These are phyloP conservation scores for Aureobasidium uvarum DNA, from an alignment of 2,329 filamentous ascomycete genomes.

Conservation along the genomic window DNA sequence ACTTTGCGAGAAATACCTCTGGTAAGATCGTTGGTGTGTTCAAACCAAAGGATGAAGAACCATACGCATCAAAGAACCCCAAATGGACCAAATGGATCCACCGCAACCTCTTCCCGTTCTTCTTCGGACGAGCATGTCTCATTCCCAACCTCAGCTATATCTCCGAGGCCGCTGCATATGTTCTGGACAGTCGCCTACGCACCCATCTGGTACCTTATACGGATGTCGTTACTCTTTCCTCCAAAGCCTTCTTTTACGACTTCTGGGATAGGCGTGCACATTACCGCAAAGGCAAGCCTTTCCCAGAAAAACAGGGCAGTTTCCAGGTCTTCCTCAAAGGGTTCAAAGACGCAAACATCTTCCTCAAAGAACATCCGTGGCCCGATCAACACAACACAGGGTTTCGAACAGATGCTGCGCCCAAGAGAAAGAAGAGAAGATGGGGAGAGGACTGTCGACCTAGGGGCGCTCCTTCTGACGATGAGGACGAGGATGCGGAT, in stretches of 20 bases:
- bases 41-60: conserved; percentile 98
- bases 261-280: conserved; percentile 92
- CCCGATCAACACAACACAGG: conserved; percentile 77
- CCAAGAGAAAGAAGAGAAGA: conserved; percentile 62
- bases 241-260: conserved; percentile 97
- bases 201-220: conserved; percentile 96
- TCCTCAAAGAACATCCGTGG: conserved; percentile 93
- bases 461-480: conserved; percentile 54
- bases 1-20: conserved; percentile 88
- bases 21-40: conserved; percentile 97
- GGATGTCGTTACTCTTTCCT: conserved; percentile 88
- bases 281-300: conserved; percentile 78
- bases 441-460: conserved; percentile 86
- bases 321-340: conserved; percentile 98
- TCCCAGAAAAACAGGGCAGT: conserved; percentile 88
- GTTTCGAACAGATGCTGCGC: conserved; percentile 65
- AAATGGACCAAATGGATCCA: conserved; percentile 99
- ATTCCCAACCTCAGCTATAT: conserved; percentile 98
- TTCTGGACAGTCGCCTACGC: conserved; percentile 83
- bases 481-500: conserved; percentile 44
- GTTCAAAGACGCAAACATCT: conserved; percentile 95
- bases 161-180: conserved; percentile 94
- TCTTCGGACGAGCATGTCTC: conserved; percentile 89
- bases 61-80: conserved; percentile 92
- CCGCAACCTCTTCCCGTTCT: conserved; percentile 94